phyloP scores from a whole-genome alignment of 2,329 filamentous ascomycete species.

The Ophiostoma populinum region DNA sequence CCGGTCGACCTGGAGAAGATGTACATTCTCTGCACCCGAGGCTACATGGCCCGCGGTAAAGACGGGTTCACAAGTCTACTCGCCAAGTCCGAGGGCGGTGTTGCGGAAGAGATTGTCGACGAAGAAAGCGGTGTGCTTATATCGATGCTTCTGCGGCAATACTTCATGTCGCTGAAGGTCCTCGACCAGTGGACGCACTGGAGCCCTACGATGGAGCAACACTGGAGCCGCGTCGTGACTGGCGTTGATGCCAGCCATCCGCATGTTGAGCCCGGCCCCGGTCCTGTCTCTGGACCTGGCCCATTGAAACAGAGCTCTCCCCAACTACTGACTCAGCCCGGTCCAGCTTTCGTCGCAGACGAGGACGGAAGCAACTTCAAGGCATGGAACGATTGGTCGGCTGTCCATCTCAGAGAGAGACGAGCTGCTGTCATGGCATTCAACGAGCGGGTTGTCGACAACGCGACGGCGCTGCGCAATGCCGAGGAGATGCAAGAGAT shows the following conservation, averaged over 20 bases:
- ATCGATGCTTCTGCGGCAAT: slow-evolving; percentile 72
- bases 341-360: too few species aligned
- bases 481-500: slow-evolving; percentile 25
- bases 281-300: too few species aligned
- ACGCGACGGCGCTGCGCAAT: slow-evolving; percentile 19
- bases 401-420: slow-evolving; percentile 20
- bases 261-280: slow-evolving; percentile 22
- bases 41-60: slow-evolving; percentile 81
- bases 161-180: slow-evolving; percentile 74
- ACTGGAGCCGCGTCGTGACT: slow-evolving; percentile 51
- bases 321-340: too few species aligned
- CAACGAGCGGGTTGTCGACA: slow-evolving; percentile 27
- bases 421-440: slow-evolving; percentile 19
- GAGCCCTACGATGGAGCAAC: slow-evolving; percentile 39
- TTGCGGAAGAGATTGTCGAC: slow-evolving; percentile 59
- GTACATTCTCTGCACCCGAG: slow-evolving; percentile 63
- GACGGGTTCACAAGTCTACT: slow-evolving; percentile 67
- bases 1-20: slow-evolving; percentile 43
- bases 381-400: slow-evolving; percentile 21
- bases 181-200: slow-evolving; percentile 65
- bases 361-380: neutral
- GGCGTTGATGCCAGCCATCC: slow-evolving; percentile 36
- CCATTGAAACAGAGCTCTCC: too few species aligned
- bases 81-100: slow-evolving; percentile 58
- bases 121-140: slow-evolving; percentile 82